Evolutionary conservation across 2,329 filamentous ascomycete genomes (phyloP).

Genomic region (Neocatenulostroma microsporum): DNA sequence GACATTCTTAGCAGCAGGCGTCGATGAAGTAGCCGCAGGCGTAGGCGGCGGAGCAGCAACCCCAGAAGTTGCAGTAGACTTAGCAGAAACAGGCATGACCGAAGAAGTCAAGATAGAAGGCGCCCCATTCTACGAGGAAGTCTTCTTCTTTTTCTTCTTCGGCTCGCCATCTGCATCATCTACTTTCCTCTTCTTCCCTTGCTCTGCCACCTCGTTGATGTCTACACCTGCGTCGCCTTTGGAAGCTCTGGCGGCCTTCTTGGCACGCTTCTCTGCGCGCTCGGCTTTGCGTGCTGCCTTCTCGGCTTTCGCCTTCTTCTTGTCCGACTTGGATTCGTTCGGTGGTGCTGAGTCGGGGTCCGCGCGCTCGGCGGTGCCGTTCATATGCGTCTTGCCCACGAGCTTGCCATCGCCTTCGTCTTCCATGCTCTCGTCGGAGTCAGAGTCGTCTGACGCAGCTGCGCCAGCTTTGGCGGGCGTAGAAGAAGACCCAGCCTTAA

Average conservation of each 20-base stretch:
- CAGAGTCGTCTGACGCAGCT: slow-evolving; percentile 28
- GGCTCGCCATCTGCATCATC: slow-evolving; percentile 3
- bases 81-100: too few relatives aligned
- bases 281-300: slow-evolving; percentile 19
- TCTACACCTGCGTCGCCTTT: background rate
- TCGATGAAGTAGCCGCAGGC: too few relatives aligned
- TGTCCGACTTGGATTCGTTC: slow-evolving; percentile 16
- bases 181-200: slow-evolving; percentile 7
- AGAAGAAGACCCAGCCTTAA: slow-evolving; percentile 4
- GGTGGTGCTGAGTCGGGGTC: slow-evolving; percentile 8
- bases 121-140: slow-evolving; percentile 1
- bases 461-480: slow-evolving; percentile 7
- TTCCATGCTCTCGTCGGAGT: slow-evolving; percentile 34
- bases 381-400: slow-evolving; percentile 15
- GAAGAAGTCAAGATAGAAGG: background rate
- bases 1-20: too few relatives aligned
- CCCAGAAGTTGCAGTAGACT: too few relatives aligned
- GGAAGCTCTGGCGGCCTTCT: slow-evolving; percentile 23
- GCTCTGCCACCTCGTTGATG: background rate
- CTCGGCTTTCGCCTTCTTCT: slow-evolving; percentile 20
- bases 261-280: slow-evolving; percentile 31
- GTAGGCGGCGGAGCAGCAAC: too few relatives aligned
- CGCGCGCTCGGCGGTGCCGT: slow-evolving; percentile 15
- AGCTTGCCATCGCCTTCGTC: slow-evolving; percentile 30
- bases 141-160: slow-evolving; percentile 10